Base-by-base conservation (phyloP, 345 rosid species). In the Citrus glauca region DNA sequence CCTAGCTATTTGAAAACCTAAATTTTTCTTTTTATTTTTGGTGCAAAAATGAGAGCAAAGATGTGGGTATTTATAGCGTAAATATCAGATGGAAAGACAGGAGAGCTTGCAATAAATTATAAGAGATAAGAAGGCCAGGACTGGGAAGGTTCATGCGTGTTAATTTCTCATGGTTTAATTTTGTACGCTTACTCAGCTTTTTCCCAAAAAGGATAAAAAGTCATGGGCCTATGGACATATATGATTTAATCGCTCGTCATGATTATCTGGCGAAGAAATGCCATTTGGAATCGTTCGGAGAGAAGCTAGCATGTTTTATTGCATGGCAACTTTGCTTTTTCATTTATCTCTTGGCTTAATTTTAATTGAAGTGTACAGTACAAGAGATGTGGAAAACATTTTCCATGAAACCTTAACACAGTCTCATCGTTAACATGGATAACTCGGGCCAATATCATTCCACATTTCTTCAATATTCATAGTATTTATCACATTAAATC, bases 11-110 rank as follows among this genome's bases (percentile, higher is more conserved):
- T 2, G 7, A 16, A 13, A 72, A 35, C 9, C 42, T 72, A 22
- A 7, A 17, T 42, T 10, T 0, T 38, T 25, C 6, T 40, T 73
- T 24, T 32, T 9, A 9, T 75, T 30, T 14, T 24, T 14, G 14
- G 69, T 30, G 71, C 32, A 5, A 25, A 56, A 66, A 55, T 1
- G 33, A 66, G 37, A 35, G 25, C 3, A 40, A 33, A 28, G 24
- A 42, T 5, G 80, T 40, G 24, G 56, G 33, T 78, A 71, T 78
- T 78, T 83, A 83, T 83, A 80, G 81, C 38, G 2, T 40, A 63
- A 55, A 7, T 17, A 6, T 33, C 38, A 65, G 60, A 6, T 27
- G 9, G 73, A 63, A 42, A 66, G 56, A 7, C 32, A 30, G 9
- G 27, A 53, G 37, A 50, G 48, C 48, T 11, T 42, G 24, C 6